Evolutionary conservation across 257 asterid genomes (phyloP), one percentile per base, ranked within the genome.

Genomic region (Fraxinus pennsylvanica): DNA sequence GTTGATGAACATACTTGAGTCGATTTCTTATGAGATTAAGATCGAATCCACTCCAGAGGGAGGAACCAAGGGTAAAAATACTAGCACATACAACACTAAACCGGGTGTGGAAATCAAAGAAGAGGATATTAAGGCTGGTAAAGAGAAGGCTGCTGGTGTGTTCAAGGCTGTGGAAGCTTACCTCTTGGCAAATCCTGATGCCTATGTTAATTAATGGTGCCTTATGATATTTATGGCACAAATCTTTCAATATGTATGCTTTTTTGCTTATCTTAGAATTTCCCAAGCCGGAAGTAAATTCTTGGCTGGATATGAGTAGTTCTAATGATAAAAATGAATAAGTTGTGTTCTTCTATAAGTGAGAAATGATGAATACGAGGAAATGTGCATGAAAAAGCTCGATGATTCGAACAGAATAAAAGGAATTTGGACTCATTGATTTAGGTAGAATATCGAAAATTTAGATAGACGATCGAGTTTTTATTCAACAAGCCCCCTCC

Each of bases 101-200:
- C 76, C 39, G 25, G 87, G 68, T 36, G 73, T 38, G 33, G 72
- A 52, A 30, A 27, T 80, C 8, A 77, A 41, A 43, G 84, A 77
- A 65, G 84, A 84, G 35, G 65, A 77, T 0, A 70, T 84, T 19
- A 80, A 80, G 76, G 71, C 57, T 38, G 85, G 80, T 25, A 78
- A 84, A 78, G 85, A 80, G 19, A 84, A 45, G 43, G 78, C 71
- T 6, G 17, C 15, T 27, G 78, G 32, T 25, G 10, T 81, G 54
- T 39, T 80, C 66, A 84, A 81, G 75, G 87, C 81, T 33, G 32
- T 84, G 41, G 87, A 84, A 65, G 85, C 82, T 78, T 78, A 77
- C 38, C 82, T 84, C 57, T 27, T 19, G 22, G 85, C 81, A 80
- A 72, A 84, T 73, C 83, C 85, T 36, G 67, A 80, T 59, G 67